Evolutionary conservation across 768 basidiomycete species (phyloP).

Genomic region (Leccinellum luteum): DNA sequence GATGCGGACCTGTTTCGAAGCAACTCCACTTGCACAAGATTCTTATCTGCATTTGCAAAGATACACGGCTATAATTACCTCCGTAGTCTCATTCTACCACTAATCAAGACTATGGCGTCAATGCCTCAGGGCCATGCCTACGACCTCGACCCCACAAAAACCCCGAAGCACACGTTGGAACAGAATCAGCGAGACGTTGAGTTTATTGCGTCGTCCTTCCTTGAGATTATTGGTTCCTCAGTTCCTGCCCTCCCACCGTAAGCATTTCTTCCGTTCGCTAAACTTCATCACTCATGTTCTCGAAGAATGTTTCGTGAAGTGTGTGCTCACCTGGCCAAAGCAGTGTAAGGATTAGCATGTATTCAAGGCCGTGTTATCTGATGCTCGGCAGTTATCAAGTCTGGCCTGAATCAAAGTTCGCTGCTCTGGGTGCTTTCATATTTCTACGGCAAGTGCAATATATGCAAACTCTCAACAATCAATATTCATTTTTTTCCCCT

Average conservation of each 20-base stretch:
- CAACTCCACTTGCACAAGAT: slow-evolving; percentile 84
- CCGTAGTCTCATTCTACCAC: slow-evolving; percentile 71
- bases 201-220: slow-evolving; percentile 69
- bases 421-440: slow-evolving; percentile 86
- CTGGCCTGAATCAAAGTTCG: slow-evolving; percentile 79
- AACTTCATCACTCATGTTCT: neutral
- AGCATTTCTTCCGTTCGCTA: slow-evolving; percentile 27
- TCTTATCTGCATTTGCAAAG: slow-evolving; percentile 82
- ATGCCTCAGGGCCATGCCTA: slow-evolving; percentile 74
- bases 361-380: slow-evolving; percentile 9
- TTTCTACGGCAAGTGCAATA: slow-evolving; percentile 64
- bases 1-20: slow-evolving; percentile 83
- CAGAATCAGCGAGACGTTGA: slow-evolving; percentile 73
- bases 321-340: slow-evolving; percentile 73
- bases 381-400: slow-evolving; percentile 46
- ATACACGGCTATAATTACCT: slow-evolving; percentile 93
- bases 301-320: slow-evolving; percentile 83
- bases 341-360: slow-evolving; percentile 55
- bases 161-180: slow-evolving; percentile 53
- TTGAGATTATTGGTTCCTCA: slow-evolving; percentile 72
- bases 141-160: slow-evolving; percentile 72
- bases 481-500: neutral
- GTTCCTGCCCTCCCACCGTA: slow-evolving; percentile 71
- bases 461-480: neutral
- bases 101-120: slow-evolving; percentile 70